Percentiles rank a stretch among this genome's conserved stretches.
phyloP scores from a whole-genome alignment of 2,329 filamentous ascomycete genomes.

The Cercospora citrullina region DNA sequence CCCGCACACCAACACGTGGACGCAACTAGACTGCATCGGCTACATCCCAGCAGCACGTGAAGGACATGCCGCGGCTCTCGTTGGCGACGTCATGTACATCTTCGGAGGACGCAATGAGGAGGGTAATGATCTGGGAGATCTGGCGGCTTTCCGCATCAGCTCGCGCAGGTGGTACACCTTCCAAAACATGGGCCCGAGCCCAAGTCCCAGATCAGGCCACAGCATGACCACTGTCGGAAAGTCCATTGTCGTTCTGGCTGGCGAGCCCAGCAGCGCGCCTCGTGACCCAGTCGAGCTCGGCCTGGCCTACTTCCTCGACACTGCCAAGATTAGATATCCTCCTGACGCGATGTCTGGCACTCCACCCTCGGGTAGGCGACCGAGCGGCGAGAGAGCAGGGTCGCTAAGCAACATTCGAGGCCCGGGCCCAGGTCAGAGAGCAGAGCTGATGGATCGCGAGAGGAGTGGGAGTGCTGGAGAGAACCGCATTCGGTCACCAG shows the following conservation, averaged over 20 bases:
- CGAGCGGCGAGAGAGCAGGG: conserved; percentile 37
- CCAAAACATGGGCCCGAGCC: conserved; percentile 97
- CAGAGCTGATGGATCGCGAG: conserved; percentile 34
- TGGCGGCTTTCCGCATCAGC: conserved; percentile 80
- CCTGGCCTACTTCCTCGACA: conserved; percentile 89
- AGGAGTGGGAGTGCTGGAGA: conserved; percentile 32
- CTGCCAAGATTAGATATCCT: conserved; percentile 93
- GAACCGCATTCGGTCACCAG: conserved; percentile 28
- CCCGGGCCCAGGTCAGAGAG: conserved; percentile 20
- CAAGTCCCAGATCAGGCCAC: conserved; percentile 89
- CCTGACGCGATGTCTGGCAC: conserved; percentile 52
- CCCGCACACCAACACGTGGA: conserved; percentile 77
- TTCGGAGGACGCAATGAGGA: conserved; percentile 96
- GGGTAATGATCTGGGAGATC: conserved; percentile 84
- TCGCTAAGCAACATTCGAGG: conserved; percentile 20
- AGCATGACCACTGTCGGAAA: conserved; percentile 97
- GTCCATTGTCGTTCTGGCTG: conserved; percentile 86
- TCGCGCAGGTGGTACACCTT: conserved; percentile 97
- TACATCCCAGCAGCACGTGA: conserved; percentile 94
- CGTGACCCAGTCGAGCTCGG: conserved; percentile 80
- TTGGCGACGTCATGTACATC: conserved; percentile 98
- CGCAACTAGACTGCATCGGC: conserved; percentile 90
- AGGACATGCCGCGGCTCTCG: conserved; percentile 88
- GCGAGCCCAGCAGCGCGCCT: conserved; percentile 86
- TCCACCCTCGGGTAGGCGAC: conserved; percentile 31